Evolutionary conservation across 306 rosid species (phyloP).

Genomic region (Vigna radiata): DNA sequence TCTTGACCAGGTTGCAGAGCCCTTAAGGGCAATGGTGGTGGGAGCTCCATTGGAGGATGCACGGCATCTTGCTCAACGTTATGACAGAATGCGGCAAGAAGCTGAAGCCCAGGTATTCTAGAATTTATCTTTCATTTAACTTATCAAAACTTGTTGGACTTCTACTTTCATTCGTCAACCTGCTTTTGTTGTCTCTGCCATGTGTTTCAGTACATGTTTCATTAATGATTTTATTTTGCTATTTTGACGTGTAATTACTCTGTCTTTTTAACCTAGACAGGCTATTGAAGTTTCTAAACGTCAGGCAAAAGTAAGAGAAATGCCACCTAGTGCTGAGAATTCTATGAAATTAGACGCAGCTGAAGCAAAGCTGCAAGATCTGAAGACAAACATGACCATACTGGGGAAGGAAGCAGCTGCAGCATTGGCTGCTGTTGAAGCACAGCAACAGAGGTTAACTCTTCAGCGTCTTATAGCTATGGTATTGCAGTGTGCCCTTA

Average conservation of each 20-base stretch:
- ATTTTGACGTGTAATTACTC: conserved; percentile 51
- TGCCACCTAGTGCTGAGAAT: conserved; percentile 75
- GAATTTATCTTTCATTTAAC: conserved; percentile 40
- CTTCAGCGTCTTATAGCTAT: conserved; percentile 94
- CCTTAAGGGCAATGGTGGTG: conserved; percentile 91
- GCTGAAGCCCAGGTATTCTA: conserved; percentile 87
- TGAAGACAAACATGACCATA: conserved; percentile 83
- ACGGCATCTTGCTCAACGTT: conserved; percentile 93
- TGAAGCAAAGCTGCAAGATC: conserved; percentile 84
- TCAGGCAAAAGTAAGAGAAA: conserved; percentile 84
- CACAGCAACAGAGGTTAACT: conserved; percentile 95
- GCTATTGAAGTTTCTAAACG: conserved; percentile 95
- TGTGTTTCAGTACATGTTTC: conserved; percentile 20
- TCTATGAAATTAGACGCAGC: conserved; percentile 84
- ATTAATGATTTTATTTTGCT: conserved; percentile 35
- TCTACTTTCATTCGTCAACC: conserved; percentile 25
- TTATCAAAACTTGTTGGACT: conserved; percentile 13
- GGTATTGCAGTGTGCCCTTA: conserved; percentile 56
- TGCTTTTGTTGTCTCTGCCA: neutral
- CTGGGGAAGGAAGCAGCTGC: conserved; percentile 98
- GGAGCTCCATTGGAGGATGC: conserved; percentile 97
- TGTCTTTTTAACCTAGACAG: conserved; percentile 79
- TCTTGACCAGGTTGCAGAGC: conserved; percentile 81
- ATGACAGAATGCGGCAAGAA: conserved; percentile 90
- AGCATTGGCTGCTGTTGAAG: conserved; percentile 99